phyloP scores from a whole-genome alignment of 2,329 filamentous ascomycete genomes.

The Coniella lustricola region DNA sequence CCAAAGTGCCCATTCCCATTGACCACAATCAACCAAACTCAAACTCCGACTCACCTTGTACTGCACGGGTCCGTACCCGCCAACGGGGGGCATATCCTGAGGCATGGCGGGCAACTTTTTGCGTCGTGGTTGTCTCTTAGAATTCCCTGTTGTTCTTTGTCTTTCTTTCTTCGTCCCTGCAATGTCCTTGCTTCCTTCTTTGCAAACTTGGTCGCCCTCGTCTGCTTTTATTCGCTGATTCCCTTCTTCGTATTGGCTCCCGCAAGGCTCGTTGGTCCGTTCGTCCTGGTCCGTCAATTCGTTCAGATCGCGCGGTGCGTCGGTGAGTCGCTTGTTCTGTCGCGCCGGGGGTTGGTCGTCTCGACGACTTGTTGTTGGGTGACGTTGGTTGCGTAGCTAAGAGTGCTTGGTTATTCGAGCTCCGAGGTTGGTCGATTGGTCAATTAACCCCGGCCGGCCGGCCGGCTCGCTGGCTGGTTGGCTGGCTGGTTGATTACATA shows the following conservation, averaged over 20 bases:
- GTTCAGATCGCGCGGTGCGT: too few species aligned
- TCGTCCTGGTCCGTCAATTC: too few species aligned
- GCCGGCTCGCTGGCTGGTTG: too few species aligned
- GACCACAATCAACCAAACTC: neutral
- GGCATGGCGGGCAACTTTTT: slow-evolving; percentile 58
- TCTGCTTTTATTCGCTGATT: neutral
- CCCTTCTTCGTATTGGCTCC: too few species aligned
- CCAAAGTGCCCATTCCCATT: too few species aligned
- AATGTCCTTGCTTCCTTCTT: neutral
- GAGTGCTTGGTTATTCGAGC: slow-evolving; percentile 2
- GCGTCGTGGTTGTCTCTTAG: neutral
- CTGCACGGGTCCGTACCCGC: slow-evolving; percentile 94
- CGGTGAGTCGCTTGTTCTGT: too few species aligned
- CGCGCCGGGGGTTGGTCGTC: too few species aligned
- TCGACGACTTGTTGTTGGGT: too few species aligned
- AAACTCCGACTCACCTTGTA: slow-evolving; percentile 66
- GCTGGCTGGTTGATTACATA: slow-evolving; percentile 2
- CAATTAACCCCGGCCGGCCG: too few species aligned
- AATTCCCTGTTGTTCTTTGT: neutral
- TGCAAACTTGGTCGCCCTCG: too few species aligned
- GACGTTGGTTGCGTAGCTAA: neutral
- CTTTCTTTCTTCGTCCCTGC: too few species aligned
- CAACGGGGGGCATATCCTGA: slow-evolving; percentile 93
- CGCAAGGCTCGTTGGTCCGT: too few species aligned
- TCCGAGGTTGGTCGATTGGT: slow-evolving; percentile 6